Evolutionary conservation across 1,284 basidiomycete species (phyloP), one percentile per base, ranked within the genome.

Genomic region (Fomitopsis schrenkii): DNA sequence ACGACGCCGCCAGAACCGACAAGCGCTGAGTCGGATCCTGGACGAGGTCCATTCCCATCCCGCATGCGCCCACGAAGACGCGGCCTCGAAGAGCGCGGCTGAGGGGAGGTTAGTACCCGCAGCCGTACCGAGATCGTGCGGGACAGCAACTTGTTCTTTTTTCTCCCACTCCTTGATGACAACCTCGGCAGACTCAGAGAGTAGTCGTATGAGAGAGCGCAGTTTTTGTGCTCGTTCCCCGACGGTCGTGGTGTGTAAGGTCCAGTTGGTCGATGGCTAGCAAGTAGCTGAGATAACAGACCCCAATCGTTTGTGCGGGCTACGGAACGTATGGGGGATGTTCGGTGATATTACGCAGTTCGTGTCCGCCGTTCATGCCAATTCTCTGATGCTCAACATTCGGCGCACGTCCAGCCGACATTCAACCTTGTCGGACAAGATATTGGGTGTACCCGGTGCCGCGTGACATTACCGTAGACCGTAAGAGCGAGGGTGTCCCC

Each of bases 21-120:
- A 22, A 2, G 2, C 22, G 22, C 22, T 22, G 22, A 22, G 22
- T 22, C 22, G 22, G 22, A 22, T 22, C 22, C 22, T 22, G 22
- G 22, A 22, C 22, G 22, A 22, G 22, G 22, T 22, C 22, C 22
- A 22, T 22, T 22, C 22, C 22, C 22, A 22, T 22, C 22, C 22
- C 22, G 22, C 22, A 22, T 22, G 22, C 22, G 22, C 22, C 66
- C 15, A 62, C 19, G 17, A 63, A 40, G 14, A 46, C 48, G n/a
- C 60, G 63, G 3, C 65, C 22, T 64, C 44, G 60, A 38, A 64
- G 14, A 66, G 57, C 9, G 26, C 60, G 5, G 36, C n/a, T 7
- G 59, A 63, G 1, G 65, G 63, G 5, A 22, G 63, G 44, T 19
- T 12, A 14, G 12, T 22, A 22, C 10, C 14, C 28, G 36, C 7